Evolutionary conservation across 768 basidiomycete genomes (phyloP), one percentile per base, ranked within the genome.

Genomic region (Boletellus sp.): DNA sequence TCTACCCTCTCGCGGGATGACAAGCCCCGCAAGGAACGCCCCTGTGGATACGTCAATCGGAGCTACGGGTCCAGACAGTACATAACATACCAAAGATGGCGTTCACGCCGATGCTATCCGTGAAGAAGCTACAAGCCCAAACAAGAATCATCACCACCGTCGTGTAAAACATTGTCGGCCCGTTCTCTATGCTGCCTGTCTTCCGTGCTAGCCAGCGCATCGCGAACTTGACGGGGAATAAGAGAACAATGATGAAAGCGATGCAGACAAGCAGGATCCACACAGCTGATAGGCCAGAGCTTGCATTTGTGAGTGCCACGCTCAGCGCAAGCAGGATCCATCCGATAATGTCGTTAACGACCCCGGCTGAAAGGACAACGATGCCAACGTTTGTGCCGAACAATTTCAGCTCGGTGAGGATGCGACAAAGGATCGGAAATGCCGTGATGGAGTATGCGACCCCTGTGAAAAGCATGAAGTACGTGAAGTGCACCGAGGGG

Each of bases 401-500:
- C 2, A 99, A 74, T 67, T 94, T 93, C 48, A 95, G 80, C 63
- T 96, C 94, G 2, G 87, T 88, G 39, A 97, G 74, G 68, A 96
- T 88, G 54, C 94, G 78, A 67, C 88, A 91, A 7, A 93, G 74
- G 2, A 93, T 86, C 1, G 91, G 90, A 54, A 92, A 90, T 0
- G 89, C 90, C 0, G 89, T 91, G 60, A 92, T 92, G 3, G 87
- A 85, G 71, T 85, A 93, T 1, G 93, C 92, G 19, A 94, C 91
- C 13, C 91, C 93, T 10, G 89, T 84, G 69, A 98, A 97, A 33
- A 99, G 81, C 80, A 96, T 84, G 68, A 98, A 98, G 65, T 95
- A 77, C 0, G 90, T 85, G 67, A 93, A 95, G 45, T 83, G 76
- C 42, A 85, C 76, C 40, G 69, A 73, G 1, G 71, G 67, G 61